A percentile compares a stretch with the other conserved stretches of the same genome.
These are phyloP conservation scores for Isoetes engelmannii DNA, from an alignment of 83 land plant genomes.

Conservation along the genomic window DNA sequence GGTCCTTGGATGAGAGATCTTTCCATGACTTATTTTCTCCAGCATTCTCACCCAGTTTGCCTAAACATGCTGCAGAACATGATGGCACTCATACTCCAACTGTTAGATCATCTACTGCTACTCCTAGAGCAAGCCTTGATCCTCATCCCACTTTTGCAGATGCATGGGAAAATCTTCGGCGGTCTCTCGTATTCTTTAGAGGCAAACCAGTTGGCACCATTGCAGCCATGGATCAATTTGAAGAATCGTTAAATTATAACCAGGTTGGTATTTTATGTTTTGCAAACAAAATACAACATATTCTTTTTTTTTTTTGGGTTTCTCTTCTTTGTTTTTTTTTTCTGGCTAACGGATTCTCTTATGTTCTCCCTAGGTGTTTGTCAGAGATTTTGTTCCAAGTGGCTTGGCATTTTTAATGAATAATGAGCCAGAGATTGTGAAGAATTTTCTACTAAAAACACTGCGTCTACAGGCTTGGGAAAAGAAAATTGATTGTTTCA, in stretches of 20 bases:
- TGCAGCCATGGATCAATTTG: neutral
- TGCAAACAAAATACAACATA: neutral
- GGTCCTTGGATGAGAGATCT: too few species aligned
- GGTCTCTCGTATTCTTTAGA: neutral
- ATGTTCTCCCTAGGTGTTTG: too few species aligned
- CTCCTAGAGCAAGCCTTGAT: neutral
- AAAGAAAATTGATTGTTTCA: too few species aligned
- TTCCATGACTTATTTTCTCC: too few species aligned
- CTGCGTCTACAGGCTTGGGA: too few species aligned
- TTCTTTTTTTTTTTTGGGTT: neutral
- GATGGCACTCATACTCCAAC: too few species aligned
- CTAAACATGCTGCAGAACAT: too few species aligned
- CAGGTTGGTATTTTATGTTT: neutral
- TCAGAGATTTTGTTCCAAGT: too few species aligned
- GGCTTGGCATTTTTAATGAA: too few species aligned
- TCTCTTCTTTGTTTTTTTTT: neutral
- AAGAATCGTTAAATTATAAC: neutral
- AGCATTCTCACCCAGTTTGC: too few species aligned
- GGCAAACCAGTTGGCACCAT: slow-evolving; percentile 1
- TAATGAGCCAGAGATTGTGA: too few species aligned
- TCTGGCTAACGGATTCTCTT: neutral
- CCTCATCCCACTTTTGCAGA: neutral
- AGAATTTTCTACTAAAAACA: too few species aligned
- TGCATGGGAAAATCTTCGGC: neutral
- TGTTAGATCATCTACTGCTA: neutral